Base-by-base conservation (phyloP, 148 eudicot species). In the Fagopyrum tataricum region DNA sequence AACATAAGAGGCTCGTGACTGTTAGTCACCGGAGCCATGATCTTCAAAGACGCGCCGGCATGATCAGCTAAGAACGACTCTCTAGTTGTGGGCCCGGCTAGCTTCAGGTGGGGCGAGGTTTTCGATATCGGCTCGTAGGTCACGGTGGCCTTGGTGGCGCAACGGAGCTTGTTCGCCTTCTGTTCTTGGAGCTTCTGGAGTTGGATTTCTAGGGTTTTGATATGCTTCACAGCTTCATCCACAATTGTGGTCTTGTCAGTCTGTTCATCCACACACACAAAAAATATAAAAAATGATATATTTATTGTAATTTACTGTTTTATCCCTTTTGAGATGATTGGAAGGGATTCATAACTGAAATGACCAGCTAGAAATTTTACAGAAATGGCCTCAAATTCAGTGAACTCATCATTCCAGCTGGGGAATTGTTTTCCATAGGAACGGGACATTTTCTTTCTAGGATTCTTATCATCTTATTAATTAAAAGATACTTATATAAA, bases 241-340 rank as follows among this genome's bases (percentile, higher is more conserved):
- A 92, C 87, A 4, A 92, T 79, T 21, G 92, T 86, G 31, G 92
- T 73, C 77, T 89, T 91, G 82, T 91, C 93, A 3, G 85, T 85
- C 97, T 91, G 79, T 55, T 9, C 17, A 59, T 70, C 24, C 4
- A 59, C 15, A 59, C 11, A 55, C 6, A 20, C 2, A 52, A n/a
- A n/a, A n/a, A n/a, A 31, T 31, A 31, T 9, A 9, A 23, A 58
- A 58, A 58, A 58, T 2, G 8, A 46, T 46, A 46, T 2, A 58
- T 4, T 4, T 21, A 58, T 3, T 53, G 8, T 7, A 9, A 58
- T 4, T 4, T 21, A 58, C 10, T 53, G 8, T 7, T 31, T 7
- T 4, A 58, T 23, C 17, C 3, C 4, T 52, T 3, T 52, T 52
- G 20, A 7, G 17, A 52, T 52, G 58, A n/a, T n/a, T 15, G n/a